A percentile compares a stretch with the other conserved stretches of the same genome.
Evolutionary conservation across 2,329 filamentous ascomycete species (phyloP).

Genomic region (Aschersonia sp.): DNA sequence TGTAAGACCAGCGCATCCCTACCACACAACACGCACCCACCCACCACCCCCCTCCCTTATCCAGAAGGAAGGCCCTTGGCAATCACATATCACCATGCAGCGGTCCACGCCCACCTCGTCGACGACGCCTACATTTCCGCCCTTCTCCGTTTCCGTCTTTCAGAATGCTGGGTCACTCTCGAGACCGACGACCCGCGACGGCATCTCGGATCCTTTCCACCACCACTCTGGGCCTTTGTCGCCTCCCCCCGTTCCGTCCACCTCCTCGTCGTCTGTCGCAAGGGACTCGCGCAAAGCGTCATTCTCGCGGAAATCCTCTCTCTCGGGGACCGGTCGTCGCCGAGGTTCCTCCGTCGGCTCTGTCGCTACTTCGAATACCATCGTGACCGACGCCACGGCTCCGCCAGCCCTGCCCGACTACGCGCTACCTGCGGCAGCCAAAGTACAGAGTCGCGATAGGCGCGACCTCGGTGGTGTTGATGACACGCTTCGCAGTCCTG

Average conservation of each 20-base stretch:
- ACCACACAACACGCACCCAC: not conserved
- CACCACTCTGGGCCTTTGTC: conserved; percentile 1
- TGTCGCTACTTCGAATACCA: conserved; percentile 20
- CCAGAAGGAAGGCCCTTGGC: not conserved
- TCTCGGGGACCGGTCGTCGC: conserved; percentile 30
- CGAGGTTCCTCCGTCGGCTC: conserved; percentile 20
- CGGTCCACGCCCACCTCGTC: conserved; percentile 6
- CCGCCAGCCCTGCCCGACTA: conserved; percentile 41
- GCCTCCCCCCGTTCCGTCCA: conserved; percentile 11
- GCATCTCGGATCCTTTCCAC: conserved; percentile 9
- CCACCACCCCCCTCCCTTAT: not conserved
- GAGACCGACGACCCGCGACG: conserved; percentile 22
- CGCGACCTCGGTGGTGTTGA: conserved; percentile 3
- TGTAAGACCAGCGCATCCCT: not conserved
- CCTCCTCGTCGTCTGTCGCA: conserved; percentile 2
- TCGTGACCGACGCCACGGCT: conserved; percentile 28
- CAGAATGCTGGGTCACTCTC: conserved; percentile 12
- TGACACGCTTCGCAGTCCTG: conserved; percentile 5
- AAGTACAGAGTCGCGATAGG: conserved; percentile 17
- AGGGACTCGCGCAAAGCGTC: conserved; percentile 35
- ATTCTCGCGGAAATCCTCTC: conserved; percentile 34
- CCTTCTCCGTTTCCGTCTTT: conserved; percentile 17
- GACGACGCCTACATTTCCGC: conserved; percentile 20
- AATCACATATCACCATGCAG: conserved; percentile 3
- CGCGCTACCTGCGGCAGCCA: conserved; percentile 33